Evolutionary conservation across 2,329 filamentous ascomycete genomes (phyloP).

Genomic region (Colletotrichum cuscutae): DNA sequence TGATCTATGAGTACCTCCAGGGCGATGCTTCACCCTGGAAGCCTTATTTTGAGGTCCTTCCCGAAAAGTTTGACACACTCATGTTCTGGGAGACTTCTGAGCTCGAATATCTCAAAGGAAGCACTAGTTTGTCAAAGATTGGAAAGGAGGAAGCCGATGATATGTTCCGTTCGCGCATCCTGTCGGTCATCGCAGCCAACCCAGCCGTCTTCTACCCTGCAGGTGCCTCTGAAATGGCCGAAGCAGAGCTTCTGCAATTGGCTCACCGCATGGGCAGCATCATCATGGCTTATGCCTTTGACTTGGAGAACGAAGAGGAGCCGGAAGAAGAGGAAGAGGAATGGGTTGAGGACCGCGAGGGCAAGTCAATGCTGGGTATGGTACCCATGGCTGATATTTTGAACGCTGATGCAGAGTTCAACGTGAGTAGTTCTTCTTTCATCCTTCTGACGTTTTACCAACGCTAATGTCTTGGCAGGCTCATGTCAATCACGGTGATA

Average conservation of each 20-base stretch:
- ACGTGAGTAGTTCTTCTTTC: conserved; percentile 58
- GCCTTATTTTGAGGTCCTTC: conserved; percentile 81
- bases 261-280: conserved; percentile 87
- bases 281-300: conserved; percentile 95
- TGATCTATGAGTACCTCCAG: conserved; percentile 79
- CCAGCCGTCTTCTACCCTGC: conserved; percentile 56
- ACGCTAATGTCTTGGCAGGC: conserved; percentile 46
- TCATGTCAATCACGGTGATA: conserved; percentile 64
- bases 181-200: conserved; percentile 61
- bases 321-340: conserved; percentile 70
- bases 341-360: conserved; percentile 72
- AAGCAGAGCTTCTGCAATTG: conserved; percentile 58
- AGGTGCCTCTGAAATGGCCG: conserved; percentile 46
- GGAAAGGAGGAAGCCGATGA: conserved; percentile 77
- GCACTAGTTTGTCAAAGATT: conserved; percentile 80
- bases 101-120: conserved; percentile 78
- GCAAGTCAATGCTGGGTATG: conserved; percentile 78
- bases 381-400: conserved; percentile 91
- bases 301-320: conserved; percentile 71
- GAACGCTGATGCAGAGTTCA: conserved; percentile 90
- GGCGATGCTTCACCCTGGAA: conserved; percentile 75
- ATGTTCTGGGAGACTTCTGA: conserved; percentile 89
- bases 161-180: conserved; percentile 69
- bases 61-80: conserved; percentile 78
- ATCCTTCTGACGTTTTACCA: accelerated